Evolutionary conservation across 768 basidiomycete genomes (phyloP), one percentile per base, ranked within the genome.

Genomic region (Tulasnella sp.): DNA sequence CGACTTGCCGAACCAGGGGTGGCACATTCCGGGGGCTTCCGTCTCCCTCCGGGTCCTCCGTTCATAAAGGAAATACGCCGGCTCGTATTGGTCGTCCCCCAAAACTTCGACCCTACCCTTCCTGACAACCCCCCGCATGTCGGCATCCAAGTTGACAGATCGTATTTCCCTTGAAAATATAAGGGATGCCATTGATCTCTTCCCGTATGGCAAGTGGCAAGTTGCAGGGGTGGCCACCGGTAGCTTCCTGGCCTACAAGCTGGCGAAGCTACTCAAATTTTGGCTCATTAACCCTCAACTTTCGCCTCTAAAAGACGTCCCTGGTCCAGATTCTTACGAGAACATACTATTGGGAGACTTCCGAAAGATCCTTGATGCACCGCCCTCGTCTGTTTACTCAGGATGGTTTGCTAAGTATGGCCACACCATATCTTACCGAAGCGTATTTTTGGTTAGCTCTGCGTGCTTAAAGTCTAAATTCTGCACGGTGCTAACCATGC

Each of bases 321-420:
- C 44, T n/a, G 74, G 74, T 39, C 74, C 74, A 16, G 74, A 46
- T 10, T 20, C 44, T 23, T 37, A n/a, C 55, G 74, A 75, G 4
- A 75, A n/a, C n/a, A 23, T 46, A 10, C 20, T 91, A 15, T 88
- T 82, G 74, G 90, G 90, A 7, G 86, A 90, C 80, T 75, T 89
- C 79, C 83, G 81, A 51, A 85, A 87, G 9, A 85, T 90, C 5
- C 83, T 3, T 83, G 81, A 80, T 81, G 86, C 5, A 85, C 84
- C 7, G 80, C 83, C 44, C 77, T 80, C 1, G 78, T 77, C 83
- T 7, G 79, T 87, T 2, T 83, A 87, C n/a, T 86, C 88, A 69
- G 81, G 86, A 81, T 90, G 90, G 90, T 81, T 86, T 1, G 81
- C 83, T 57, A 81, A 88, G 78, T 88, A 89, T 80, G 90, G 90